phyloP scores from a whole-genome alignment of 2,329 filamentous ascomycete genomes.

The Colletotrichum scovillei region DNA sequence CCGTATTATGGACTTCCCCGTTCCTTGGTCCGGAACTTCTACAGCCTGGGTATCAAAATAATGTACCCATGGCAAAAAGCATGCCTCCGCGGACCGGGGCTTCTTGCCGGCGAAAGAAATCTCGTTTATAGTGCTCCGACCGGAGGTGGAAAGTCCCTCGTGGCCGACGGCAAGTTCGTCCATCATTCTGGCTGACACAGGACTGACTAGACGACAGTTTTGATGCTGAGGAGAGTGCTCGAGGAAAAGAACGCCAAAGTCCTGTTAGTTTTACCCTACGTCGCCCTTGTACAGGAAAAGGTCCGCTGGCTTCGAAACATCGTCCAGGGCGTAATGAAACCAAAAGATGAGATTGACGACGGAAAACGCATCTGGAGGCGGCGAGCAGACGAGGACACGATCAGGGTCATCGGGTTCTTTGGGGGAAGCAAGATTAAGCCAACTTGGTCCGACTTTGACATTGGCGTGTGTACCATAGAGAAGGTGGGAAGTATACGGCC shows the following conservation, averaged over 20 bases:
- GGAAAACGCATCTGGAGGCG: constrained; percentile 60
- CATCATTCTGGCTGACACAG: not conserved
- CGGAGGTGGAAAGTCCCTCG: constrained; percentile 81
- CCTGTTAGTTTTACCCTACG: constrained; percentile 79
- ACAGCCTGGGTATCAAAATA: constrained; percentile 72
- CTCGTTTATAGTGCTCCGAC: constrained; percentile 85
- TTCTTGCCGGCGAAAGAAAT: constrained; percentile 74
- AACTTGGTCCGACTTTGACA: constrained; percentile 80
- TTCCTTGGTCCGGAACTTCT: constrained; percentile 72
- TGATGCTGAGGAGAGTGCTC: constrained; percentile 80
- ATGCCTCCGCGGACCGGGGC: constrained; percentile 75
- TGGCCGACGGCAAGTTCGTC: constrained; percentile 65
- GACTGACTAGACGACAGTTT: constrained; percentile 53
- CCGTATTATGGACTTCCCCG: constrained; percentile 71
- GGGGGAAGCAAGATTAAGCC: constrained; percentile 76
- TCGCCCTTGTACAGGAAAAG: constrained; percentile 84
- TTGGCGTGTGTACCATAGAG: constrained; percentile 83
- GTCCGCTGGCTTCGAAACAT: constrained; percentile 77
- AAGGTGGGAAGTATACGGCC: constrained; percentile 58
- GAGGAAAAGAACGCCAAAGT: constrained; percentile 73
- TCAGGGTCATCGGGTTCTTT: constrained; percentile 79
- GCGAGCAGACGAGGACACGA: constrained; percentile 65
- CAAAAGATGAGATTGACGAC: constrained; percentile 48
- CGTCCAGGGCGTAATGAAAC: constrained; percentile 68
- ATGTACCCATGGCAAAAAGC: constrained; percentile 86